These are phyloP conservation scores for Rubia yunnanensis DNA, from an alignment of 257 asterid species.

Conservation along the genomic window DNA sequence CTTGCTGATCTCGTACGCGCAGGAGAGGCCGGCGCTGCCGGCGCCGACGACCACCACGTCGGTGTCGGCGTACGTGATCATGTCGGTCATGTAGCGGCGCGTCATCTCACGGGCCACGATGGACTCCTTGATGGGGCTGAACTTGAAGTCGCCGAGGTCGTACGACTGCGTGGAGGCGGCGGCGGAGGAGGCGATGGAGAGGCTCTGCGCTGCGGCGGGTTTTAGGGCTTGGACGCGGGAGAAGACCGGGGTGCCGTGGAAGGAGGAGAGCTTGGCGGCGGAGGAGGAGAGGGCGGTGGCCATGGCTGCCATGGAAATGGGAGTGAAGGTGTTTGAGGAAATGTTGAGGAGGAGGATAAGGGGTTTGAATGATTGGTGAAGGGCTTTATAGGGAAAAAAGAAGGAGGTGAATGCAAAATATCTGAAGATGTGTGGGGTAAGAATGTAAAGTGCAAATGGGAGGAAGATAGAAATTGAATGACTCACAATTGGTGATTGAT, in stretches of 20 bases:
- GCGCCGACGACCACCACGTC: conserved; percentile 79
- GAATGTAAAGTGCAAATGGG: conserved; percentile 17
- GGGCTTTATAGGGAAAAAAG: conserved; percentile 7
- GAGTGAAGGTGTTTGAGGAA: background rate
- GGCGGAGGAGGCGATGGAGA: conserved; percentile 43
- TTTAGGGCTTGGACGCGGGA: conserved; percentile 30
- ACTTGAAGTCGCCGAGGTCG: conserved; percentile 47
- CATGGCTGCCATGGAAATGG: conserved; percentile 56
- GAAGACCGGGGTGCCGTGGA: conserved; percentile 41
- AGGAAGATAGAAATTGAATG: conserved; percentile 45
- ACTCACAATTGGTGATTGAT: conserved; percentile 20
- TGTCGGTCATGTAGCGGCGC: conserved; percentile 73
- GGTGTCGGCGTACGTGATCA: conserved; percentile 84
- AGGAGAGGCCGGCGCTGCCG: conserved; percentile 79
- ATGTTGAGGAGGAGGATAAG: background rate
- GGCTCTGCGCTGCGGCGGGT: conserved; percentile 23
- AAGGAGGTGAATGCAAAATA: conserved; percentile 18
- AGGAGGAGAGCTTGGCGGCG: conserved; percentile 32
- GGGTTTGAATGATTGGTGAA: background rate
- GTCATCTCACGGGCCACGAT: conserved; percentile 82
- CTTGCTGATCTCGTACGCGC: conserved; percentile 81
- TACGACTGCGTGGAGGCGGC: conserved; percentile 27
- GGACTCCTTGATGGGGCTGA: conserved; percentile 65
- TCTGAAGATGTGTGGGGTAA: conserved; percentile 18
- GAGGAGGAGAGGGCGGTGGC: conserved; percentile 57